A percentile compares a stretch with the other conserved stretches of the same genome.
These are phyloP conservation scores for Suhomyces bribrorum DNA, from an alignment of 1,139 yeast genomes.

Conservation along the genomic window DNA sequence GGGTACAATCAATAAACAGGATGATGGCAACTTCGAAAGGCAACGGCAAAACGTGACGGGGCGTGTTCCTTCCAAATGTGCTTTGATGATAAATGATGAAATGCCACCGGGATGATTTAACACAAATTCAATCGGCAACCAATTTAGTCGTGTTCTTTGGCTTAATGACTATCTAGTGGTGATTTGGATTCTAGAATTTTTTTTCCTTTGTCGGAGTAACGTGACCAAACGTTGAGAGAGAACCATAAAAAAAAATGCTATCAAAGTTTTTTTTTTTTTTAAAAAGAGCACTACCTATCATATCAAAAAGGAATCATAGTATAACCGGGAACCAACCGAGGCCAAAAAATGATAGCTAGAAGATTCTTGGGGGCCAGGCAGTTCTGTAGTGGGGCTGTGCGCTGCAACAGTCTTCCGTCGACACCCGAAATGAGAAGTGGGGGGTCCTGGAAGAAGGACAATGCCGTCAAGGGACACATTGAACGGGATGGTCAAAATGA, in stretches of 20 bases:
- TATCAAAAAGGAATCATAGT: background rate
- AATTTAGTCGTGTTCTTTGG: conserved; percentile 3
- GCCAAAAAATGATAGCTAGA: conserved; percentile 4
- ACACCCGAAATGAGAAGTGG: conserved; percentile 36
- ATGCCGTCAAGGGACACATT: conserved; percentile 11
- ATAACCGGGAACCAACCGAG: too few species aligned
- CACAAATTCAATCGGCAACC: background rate
- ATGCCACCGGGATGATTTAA: background rate
- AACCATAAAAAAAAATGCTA: too few species aligned
- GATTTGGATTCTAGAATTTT: conserved; percentile 9
- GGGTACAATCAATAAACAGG: too few species aligned
- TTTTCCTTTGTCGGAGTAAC: conserved; percentile 12
- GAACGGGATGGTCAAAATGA: conserved; percentile 14
- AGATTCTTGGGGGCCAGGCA: conserved; percentile 7
- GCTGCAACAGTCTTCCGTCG: conserved; percentile 24
- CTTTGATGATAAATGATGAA: background rate
- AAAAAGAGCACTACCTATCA: background rate
- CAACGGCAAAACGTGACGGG: too few species aligned
- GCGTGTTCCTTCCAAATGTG: too few species aligned
- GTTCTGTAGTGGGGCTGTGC: conserved; percentile 6
- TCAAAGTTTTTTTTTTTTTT: background rate
- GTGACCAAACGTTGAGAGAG: conserved; percentile 5
- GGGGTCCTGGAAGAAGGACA: conserved; percentile 28
- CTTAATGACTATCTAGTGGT: conserved; percentile 5
- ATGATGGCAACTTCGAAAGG: too few species aligned